Base-by-base conservation (phyloP, 1,139 yeast genomes). In the Pichia sp. region DNA sequence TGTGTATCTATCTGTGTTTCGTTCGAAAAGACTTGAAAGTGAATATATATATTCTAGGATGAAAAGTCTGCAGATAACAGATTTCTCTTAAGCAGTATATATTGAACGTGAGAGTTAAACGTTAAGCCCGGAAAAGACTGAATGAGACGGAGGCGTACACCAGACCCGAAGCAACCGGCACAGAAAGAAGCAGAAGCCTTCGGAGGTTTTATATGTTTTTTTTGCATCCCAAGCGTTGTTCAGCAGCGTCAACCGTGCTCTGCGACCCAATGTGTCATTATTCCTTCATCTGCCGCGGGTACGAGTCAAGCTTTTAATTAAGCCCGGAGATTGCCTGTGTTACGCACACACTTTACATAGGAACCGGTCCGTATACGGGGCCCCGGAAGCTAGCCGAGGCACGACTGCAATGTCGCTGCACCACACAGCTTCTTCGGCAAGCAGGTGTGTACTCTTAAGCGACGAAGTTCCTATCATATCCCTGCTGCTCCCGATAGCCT, bases 41-140 rank as follows among this genome's bases (percentile, higher is more conserved):
- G 5, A 23, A 6, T 29, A 19, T 29, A 23, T 23, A 23, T 23
- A 23, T 23, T 23, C 26, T 23, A 23, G 26, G 26, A 23, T 23
- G 26, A 23, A 23, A 23, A 23, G 26, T 23, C 26, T 23, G 26
- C 26, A 23, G 26, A 23, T 19, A 13, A 15, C 13, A 8, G 15
- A 6, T 29, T 11, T 29, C 16, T 45, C 31, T 13, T n/a, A 8
- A 43, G 4, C n/a, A 15, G 16, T 52, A 48, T 48, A 45, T 53
- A 54, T 38, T 52, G 57, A 59, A 58, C 59, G 60, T 32, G 56
- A 30, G 41, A 49, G 43, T 41, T 49, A 49, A 53, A 59, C 61
- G 59, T 55, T 57, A 53, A 58, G 43, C 56, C 55, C 40, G 43
- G 45, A 41, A 48, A 34, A 46, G 53, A 45, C 45, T 45, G 40